Conservation (phyloP, 148 eudicot species). For the Polygonum aviculare region DNA sequence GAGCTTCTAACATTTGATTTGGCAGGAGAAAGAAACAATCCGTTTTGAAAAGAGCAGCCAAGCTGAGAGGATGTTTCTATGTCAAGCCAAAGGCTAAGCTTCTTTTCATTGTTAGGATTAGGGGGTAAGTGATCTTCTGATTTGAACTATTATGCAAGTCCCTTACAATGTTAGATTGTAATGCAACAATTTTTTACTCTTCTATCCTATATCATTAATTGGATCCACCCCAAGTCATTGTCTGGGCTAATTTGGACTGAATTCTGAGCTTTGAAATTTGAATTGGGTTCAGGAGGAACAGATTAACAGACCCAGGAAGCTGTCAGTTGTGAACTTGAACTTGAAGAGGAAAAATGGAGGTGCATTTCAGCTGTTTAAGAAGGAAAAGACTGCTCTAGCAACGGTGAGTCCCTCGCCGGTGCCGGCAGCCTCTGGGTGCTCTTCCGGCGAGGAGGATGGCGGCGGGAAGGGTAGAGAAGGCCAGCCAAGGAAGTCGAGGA, state of each 20-base stretch:
- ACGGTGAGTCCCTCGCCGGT: background rate
- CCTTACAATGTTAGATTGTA: no score
- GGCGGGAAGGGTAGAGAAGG: conserved; percentile 33
- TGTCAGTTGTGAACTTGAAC: conserved; percentile 35
- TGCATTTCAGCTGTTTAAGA: conserved; percentile 77
- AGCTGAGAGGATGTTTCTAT: no score
- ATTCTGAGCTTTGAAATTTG: background rate
- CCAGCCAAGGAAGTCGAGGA: conserved; percentile 55
- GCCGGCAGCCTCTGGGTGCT: conserved; percentile 16
- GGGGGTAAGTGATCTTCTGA: no score
- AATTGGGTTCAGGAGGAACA: conserved; percentile 6
- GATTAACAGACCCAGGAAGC: conserved; percentile 30
- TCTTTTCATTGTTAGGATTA: no score
- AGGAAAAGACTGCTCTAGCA: conserved; percentile 20
- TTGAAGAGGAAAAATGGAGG: conserved; percentile 35
- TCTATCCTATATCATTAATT: no score
- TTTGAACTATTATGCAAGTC: no score
- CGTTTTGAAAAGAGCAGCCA: no score
- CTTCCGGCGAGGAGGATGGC: conserved; percentile 28
- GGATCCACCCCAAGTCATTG: no score
- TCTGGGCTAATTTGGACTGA: background rate
- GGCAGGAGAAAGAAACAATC: no score
- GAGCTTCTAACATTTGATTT: no score
- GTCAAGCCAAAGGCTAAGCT: no score
- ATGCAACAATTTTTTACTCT: no score